A percentile compares a stretch with the other conserved stretches of the same genome.
Evolutionary conservation across 2,329 filamentous ascomycete species (phyloP).

Genomic region (Dactylellina drechsleri): DNA sequence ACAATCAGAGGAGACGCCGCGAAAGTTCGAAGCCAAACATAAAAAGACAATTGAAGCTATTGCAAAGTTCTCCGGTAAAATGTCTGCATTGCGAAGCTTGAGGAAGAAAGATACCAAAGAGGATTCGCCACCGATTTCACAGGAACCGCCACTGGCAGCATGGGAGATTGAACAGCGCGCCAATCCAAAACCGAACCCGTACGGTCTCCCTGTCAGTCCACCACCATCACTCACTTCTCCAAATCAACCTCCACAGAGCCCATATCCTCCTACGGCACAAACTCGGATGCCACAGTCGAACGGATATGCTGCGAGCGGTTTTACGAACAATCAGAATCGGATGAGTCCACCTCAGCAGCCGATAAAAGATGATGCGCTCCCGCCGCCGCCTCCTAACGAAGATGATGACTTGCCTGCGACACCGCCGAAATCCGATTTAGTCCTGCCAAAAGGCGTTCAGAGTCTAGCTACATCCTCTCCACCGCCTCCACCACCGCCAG

Average conservation of each 20-base stretch:
- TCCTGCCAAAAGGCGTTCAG: constrained; percentile 27
- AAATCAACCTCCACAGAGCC: constrained; percentile 9
- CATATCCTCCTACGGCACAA: constrained; percentile 23
- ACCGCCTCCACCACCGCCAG: constrained; percentile 5
- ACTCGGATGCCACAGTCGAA: constrained; percentile 29
- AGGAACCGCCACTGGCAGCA: constrained; percentile 42
- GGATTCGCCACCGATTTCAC: constrained; percentile 19
- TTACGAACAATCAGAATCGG: constrained; percentile 26
- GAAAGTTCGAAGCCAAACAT: constrained; percentile 46
- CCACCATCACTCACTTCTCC: constrained; percentile 24
- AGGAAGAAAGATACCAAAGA: constrained; percentile 42
- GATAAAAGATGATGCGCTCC: constrained; percentile 36
- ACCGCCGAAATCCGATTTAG: constrained; percentile 28
- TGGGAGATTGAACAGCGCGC: constrained; percentile 51
- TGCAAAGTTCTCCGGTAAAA: constrained; percentile 51
- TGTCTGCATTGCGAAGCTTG: constrained; percentile 34
- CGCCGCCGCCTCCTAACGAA: constrained; percentile 13
- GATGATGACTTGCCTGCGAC: constrained; percentile 36
- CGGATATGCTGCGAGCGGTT: constrained; percentile 19
- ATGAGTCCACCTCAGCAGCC: constrained; percentile 34
- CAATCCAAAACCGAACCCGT: constrained; percentile 9
- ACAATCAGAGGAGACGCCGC: constrained; percentile 25
- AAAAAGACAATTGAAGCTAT: constrained; percentile 52
- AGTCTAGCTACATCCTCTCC: constrained; percentile 12
- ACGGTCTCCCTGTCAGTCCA: constrained; percentile 25